Base-by-base conservation (phyloP, 116 monocot species). In the Phalaenopsis hybrid region DNA sequence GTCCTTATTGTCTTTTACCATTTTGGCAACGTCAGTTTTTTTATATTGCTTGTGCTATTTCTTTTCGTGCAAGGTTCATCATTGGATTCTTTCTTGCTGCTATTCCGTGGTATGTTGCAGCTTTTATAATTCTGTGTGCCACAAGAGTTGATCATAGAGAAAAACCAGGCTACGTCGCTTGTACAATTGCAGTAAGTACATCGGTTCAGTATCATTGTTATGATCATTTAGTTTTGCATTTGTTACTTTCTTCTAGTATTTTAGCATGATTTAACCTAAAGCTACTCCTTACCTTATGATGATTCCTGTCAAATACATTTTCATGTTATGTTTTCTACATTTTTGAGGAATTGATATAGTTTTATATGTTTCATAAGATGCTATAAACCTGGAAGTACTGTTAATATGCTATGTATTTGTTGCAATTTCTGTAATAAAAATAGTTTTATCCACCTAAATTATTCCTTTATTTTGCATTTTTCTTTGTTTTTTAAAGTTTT, bases 51-150 rank as follows among this genome's bases (percentile, higher is more conserved):
- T 79, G 37, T 44, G 9, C 12, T 79, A 8, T 63, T 58, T 43
- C 34, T 79, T 59, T 59, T 63, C 41, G 33, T 59, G 75, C 75
- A 75, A 82, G 82, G 77, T 82, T 82, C 48, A 44, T 82, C 43
- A 20, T 77, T 31, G 82, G 82, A 28, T 82, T 82, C 82, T 67
- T 82, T 77, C 67, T 82, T 45, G 82, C 67, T 76, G 82, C 82
- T 63, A 77, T 82, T 77, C 82, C 82, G 63, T 82, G 82, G 82
- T 82, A 82, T 77, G 65, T 82, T 65, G 82, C 75, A 76, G 82
- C 75, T 48, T 82, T 82, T 49, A 67, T 82, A 28, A 33, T 82
- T 9, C 33, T 82, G 49, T 82, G 76, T 63, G 82, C 75, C 11
- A 52, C 20, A 49, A 51, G 59, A 48, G 43, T 59, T 28, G 82